Evolutionary conservation across 2,329 filamentous ascomycete genomes (phyloP), one percentile per base, ranked within the genome.

Genomic region (Phyllosticta citrichinensis): DNA sequence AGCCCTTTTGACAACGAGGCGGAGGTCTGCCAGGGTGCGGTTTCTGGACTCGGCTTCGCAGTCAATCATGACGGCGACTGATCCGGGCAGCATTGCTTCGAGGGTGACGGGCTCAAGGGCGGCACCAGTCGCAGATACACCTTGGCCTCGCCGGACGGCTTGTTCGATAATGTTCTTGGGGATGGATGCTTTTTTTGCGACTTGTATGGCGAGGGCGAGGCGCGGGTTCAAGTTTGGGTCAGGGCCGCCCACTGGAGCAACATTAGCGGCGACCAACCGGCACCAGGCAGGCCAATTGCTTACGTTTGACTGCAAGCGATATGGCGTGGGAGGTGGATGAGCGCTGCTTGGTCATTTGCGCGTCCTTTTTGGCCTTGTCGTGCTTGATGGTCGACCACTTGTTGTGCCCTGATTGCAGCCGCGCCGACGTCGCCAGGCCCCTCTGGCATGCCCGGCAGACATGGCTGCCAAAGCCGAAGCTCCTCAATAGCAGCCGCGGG

Each of bases 361-460:
- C 82, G 73, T 99, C 94, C 62, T 87, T 88, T 64, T 87, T 89
- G 57, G 87, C 91, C 75, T 99, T 99, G 74, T 94, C 91, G 74
- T 97, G 94, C 71, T 87, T 89, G 76, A 97, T 97, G 70, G 94
- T 96, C 62, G 91, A 91, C 94, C 94, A 99, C 72, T 91, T 88
- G 74, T 87, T 96, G 76, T 96, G 91, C 14, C 91, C 91, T 24
- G 87, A 86, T 14, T 55, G 58, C 2, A 62, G 59, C 14, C 19
- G 25, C 30, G 56, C 33, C 11, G 62, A 52, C 87, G 79, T 40
- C 73, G 68, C 59, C 52, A 62, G 19, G 9, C 53, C 33, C 74
- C 65, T 81, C 52, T 55, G 35, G 24, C 56, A 60, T 30, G 56
- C 24, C 24, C 55, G 51, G 40, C 62, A 62, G 51, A 62, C 55